phyloP scores from a whole-genome alignment of 192 early-diverging fungal genomes.

The Chytriomyces sp. region DNA sequence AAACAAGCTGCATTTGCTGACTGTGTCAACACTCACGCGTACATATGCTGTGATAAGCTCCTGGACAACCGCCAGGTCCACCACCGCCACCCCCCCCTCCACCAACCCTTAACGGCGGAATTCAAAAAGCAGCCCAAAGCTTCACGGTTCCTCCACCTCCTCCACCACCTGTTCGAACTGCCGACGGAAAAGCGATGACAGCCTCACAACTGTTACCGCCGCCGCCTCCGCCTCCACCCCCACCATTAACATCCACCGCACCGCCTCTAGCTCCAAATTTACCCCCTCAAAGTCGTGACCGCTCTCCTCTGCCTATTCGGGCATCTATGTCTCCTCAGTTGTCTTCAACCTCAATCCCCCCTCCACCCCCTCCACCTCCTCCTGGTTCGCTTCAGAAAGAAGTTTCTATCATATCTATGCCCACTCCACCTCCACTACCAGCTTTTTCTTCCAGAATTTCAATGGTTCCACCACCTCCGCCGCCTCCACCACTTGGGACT shows the following conservation, averaged over 20 bases:
- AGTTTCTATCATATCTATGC: neutral
- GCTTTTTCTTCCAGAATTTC: neutral
- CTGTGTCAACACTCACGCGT: neutral
- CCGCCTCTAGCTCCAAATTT: neutral
- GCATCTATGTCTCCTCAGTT: slow-evolving; percentile 1
- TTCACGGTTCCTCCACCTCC: slow-evolving; percentile 31
- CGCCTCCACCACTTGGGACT: slow-evolving; percentile 3
- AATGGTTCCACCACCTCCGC: slow-evolving; percentile 2
- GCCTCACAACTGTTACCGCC: slow-evolving; percentile 25
- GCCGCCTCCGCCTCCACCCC: slow-evolving; percentile 36
- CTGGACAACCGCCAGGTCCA: too few relatives aligned
- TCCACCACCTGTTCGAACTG: slow-evolving; percentile 43
- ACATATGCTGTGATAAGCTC: too few relatives aligned
- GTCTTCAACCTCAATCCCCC: neutral
- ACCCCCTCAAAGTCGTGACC: neutral
- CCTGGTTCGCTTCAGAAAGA: slow-evolving; percentile 16
- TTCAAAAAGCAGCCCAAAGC: too few relatives aligned
- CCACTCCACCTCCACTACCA: slow-evolving; percentile 7
- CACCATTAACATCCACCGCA: slow-evolving; percentile 10
- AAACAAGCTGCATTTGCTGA: neutral
- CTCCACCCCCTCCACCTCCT: slow-evolving; percentile 36
- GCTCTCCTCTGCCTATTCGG: too few relatives aligned
- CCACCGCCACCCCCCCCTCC: too few relatives aligned
- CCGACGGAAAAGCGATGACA: neutral
- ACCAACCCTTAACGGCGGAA: too few relatives aligned